These are phyloP conservation scores for Vanrija pseudolonga DNA, from an alignment of 1,284 basidiomycete species.

Conservation along the genomic window DNA sequence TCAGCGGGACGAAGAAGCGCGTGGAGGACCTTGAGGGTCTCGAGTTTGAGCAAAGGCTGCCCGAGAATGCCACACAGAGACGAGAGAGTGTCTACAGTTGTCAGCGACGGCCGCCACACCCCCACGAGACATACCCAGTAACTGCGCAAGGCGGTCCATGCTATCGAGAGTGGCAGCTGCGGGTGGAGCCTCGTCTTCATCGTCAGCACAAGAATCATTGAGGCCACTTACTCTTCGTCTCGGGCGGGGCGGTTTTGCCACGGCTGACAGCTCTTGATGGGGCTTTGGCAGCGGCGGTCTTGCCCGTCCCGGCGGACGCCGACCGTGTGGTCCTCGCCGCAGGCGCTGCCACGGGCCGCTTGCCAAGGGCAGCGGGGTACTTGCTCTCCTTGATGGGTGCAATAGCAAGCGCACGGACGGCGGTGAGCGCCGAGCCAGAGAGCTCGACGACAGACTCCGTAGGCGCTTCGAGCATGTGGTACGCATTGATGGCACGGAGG, in stretches of 20 bases:
- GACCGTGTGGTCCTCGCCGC: neutral
- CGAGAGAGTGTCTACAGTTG: conserved; percentile 57
- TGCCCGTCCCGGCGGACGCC: neutral
- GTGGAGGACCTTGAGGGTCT: conserved; percentile 55
- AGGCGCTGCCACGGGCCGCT: neutral
- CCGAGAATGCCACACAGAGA: conserved; percentile 66
- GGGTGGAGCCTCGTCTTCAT: no score
- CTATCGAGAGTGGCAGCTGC: conserved; percentile 51
- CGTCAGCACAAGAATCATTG: no score
- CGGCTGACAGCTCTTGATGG: neutral
- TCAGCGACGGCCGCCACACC: neutral
- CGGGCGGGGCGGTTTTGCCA: neutral
- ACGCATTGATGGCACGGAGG: conserved; percentile 25
- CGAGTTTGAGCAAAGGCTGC: conserved; percentile 52
- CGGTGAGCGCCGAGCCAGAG: conserved; percentile 18
- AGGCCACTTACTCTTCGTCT: no score
- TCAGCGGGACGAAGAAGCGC: conserved; percentile 55
- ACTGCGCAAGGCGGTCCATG: conserved; percentile 52
- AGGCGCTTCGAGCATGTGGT: conserved; percentile 24
- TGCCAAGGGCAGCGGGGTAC: conserved; percentile 1
- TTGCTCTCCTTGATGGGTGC: conserved; percentile 9
- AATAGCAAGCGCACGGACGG: conserved; percentile 23
- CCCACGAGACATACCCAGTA: conserved; percentile 25
- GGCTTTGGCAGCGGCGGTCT: neutral
- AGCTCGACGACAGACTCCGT: conserved; percentile 12